Conservation (phyloP, 257 asterid species). For the Plectranthus barbatus region DNA sequence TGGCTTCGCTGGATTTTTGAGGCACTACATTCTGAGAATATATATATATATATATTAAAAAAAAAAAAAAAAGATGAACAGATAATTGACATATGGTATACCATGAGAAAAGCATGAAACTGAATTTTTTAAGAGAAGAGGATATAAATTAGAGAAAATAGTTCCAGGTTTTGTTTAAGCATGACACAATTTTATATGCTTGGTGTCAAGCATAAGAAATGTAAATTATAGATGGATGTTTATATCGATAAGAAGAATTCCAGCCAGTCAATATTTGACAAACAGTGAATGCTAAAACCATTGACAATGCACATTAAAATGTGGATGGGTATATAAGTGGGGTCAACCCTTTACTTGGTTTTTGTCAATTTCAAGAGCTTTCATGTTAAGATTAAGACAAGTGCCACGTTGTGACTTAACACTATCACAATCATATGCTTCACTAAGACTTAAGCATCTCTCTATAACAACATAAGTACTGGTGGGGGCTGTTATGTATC, state of each 20-base stretch:
- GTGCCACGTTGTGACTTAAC: too few species aligned
- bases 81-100: slow-evolving; percentile 11
- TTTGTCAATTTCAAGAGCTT: too few species aligned
- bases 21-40: slow-evolving; percentile 68
- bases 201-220: neutral
- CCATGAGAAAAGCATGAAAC: neutral
- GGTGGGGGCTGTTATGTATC: too few species aligned
- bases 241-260: neutral
- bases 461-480: too few species aligned
- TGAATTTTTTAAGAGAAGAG: neutral
- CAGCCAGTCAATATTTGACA: neutral
- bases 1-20: slow-evolving; percentile 77
- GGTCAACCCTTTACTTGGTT: too few species aligned
- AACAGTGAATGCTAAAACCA: neutral
- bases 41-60: too few species aligned
- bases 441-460: too few species aligned
- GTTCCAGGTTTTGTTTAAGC: neutral
- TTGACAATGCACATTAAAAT: too few species aligned
- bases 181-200: neutral
- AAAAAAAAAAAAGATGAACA: slow-evolving; percentile 9
- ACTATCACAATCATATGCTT: too few species aligned
- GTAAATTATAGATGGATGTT: neutral
- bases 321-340: too few species aligned
- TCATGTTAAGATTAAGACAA: too few species aligned
- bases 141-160: neutral